phyloP scores from a whole-genome alignment of 805 yeast genomes.

The Millerozyma miso region DNA sequence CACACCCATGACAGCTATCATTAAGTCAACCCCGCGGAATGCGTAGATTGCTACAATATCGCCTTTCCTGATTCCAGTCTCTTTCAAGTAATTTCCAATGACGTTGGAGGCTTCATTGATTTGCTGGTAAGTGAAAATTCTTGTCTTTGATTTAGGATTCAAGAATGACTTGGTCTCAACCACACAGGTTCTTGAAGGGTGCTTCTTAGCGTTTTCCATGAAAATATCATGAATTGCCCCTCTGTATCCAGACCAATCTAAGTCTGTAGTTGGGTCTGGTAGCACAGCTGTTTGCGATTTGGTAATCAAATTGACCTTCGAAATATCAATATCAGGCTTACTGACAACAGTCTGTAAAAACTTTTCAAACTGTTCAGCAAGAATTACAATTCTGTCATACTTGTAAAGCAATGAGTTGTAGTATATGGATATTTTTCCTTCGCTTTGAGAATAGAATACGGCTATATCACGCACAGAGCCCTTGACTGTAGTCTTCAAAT shows the following conservation, averaged over 20 bases:
- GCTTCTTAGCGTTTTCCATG: constrained; percentile 74
- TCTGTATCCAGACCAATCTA: constrained; percentile 87
- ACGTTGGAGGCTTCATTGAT: constrained; percentile 90
- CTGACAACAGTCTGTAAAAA: constrained; percentile 37
- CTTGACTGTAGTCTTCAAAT: constrained; percentile 41
- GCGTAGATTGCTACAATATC: constrained; percentile 98
- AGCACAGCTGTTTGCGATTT: constrained; percentile 53
- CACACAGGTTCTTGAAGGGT: constrained; percentile 87
- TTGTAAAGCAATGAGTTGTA: constrained; percentile 78
- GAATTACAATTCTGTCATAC: constrained; percentile 58
- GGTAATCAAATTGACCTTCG: constrained; percentile 67
- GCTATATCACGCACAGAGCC: constrained; percentile 67
- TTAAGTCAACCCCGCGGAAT: constrained; percentile 92
- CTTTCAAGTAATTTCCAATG: constrained; percentile 82
- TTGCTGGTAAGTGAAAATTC: constrained; percentile 79
- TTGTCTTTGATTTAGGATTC: constrained; percentile 49
- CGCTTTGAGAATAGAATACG: constrained; percentile 33
- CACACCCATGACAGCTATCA: constrained; percentile 97
- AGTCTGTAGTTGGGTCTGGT: constrained; percentile 83
- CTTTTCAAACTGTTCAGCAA: constrained; percentile 69
- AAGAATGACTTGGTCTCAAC: constrained; percentile 81
- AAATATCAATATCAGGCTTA: constrained; percentile 42
- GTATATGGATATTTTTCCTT: constrained; percentile 39
- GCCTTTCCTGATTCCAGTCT: constrained; percentile 79
- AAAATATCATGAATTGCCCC: constrained; percentile 98